Percentiles rank a stretch among this genome's conserved stretches.
Conservation (phyloP, 2,329 filamentous ascomycete species). For the Ophiostoma pallidulum region DNA sequence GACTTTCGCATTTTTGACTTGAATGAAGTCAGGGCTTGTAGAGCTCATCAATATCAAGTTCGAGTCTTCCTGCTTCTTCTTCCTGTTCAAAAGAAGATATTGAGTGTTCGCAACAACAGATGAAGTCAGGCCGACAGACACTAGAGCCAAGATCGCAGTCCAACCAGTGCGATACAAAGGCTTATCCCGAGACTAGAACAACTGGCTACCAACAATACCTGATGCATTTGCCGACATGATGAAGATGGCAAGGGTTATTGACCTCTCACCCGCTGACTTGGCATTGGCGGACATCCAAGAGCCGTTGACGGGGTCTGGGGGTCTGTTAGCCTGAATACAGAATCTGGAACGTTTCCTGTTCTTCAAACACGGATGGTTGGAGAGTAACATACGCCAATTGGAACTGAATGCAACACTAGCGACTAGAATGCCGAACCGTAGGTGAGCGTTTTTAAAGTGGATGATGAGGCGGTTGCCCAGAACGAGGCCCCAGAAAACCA, state of each 20-base stretch:
- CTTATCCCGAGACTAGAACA: conserved; percentile 6
- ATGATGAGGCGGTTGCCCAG: conserved; percentile 3
- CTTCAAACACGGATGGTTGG: background rate
- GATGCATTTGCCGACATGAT: conserved; percentile 10
- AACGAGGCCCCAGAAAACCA: conserved; percentile 15
- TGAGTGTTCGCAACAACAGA: background rate
- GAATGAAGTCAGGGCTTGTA: background rate
- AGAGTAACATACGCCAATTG: background rate
- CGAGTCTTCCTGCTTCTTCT: background rate
- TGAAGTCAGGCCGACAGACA: background rate
- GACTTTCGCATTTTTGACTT: too few relatives aligned
- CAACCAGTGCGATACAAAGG: conserved; percentile 7
- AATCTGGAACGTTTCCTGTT: too few relatives aligned
- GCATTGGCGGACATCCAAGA: conserved; percentile 10
- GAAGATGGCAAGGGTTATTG: conserved; percentile 9
- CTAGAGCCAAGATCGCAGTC: background rate
- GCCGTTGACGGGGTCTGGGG: conserved; percentile 6
- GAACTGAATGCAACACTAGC: conserved; percentile 1
- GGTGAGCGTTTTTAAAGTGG: background rate
- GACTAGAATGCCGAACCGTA: conserved; percentile 1
- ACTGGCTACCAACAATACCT: conserved; percentile 8
- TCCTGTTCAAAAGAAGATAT: conserved; percentile 3
- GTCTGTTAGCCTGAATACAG: too few relatives aligned
- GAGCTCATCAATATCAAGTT: background rate
- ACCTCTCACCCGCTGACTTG: conserved; percentile 5